Evolutionary conservation across 306 rosid genomes (phyloP), one percentile per base, ranked within the genome.

Genomic region (Glycine latifolia): DNA sequence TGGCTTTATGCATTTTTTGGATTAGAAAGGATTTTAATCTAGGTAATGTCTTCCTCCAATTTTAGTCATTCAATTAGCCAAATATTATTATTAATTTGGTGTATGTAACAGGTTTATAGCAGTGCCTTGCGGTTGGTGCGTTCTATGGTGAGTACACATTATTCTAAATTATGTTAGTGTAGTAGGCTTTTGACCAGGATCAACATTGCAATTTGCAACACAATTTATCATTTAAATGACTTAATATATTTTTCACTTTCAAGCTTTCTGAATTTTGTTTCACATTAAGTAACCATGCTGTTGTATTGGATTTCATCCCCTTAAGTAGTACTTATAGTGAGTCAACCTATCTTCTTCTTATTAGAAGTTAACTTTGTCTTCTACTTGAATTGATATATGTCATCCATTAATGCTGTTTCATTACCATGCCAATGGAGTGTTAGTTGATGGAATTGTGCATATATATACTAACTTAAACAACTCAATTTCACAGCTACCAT

Each of bases 121-220:
- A 95, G 98, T 88, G 99, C 99, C 86, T 84, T 95, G 92, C 90
- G 98, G 84, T 89, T 95, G 87, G 99, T 95, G 83, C 96, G 97
- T 31, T 95, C 98, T 76, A 93, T 95, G 99, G 99, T 95, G 86
- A 93, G 97, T 86, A 70, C 71, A 53, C 49, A 59, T 68, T 67
- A 75, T 76, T 66, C 79, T 8, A 44, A 77, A 47, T 33, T 31
- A 61, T 79, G 55, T 50, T 81, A 65, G 46, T 58, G 35, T 58
- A 71, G 77, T 43, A 73, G 66, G 66, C 65, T 81, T 83, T 39
- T 37, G 47, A 77, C 50, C 50, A 56, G 72, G 79, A 82, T 16
- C 52, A 72, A 26, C 67, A 77, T 33, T 62, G 46, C 71, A 76
- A n/a, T 41, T 44, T 67, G 78, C 10, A 8, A 37, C 76, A 54